These are phyloP conservation scores for Sextonia rubra DNA, from an alignment of 164 flowering plant species.

Conservation along the genomic window DNA sequence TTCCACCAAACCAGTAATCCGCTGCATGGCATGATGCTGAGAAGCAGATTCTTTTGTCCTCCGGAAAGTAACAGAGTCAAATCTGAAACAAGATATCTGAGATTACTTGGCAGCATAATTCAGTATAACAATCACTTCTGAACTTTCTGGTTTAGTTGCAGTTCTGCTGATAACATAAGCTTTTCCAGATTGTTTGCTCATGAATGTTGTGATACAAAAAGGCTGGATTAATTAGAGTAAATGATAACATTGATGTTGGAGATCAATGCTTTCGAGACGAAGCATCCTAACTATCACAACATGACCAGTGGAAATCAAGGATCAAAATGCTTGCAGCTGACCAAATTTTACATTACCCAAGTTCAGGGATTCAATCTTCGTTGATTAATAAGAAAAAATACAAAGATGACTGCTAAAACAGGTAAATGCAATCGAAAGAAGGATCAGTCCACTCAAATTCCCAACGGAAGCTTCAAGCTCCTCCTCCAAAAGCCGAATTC, in stretches of 20 bases:
- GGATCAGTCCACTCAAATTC: no score
- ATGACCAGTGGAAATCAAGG: background rate
- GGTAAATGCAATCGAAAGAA: background rate
- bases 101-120: background rate
- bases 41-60: constrained; percentile 57
- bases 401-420: background rate
- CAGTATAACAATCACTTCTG: background rate
- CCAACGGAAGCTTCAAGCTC: no score
- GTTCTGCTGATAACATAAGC: background rate
- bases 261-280: background rate
- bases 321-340: background rate
- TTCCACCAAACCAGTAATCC: constrained; percentile 63
- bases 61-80: constrained; percentile 55
- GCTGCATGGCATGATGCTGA: constrained; percentile 45
- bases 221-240: background rate
- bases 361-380: background rate
- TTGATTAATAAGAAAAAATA: no score
- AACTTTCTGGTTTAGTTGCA: no score
- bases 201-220: background rate
- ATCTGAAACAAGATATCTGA: constrained; percentile 40
- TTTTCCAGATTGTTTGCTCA: background rate
- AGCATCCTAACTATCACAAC: background rate
- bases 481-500: no score
- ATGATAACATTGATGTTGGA: background rate
- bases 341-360: background rate